Base-by-base conservation (phyloP, 495 filamentous ascomycete genomes). In the Rusavskia elegans region DNA sequence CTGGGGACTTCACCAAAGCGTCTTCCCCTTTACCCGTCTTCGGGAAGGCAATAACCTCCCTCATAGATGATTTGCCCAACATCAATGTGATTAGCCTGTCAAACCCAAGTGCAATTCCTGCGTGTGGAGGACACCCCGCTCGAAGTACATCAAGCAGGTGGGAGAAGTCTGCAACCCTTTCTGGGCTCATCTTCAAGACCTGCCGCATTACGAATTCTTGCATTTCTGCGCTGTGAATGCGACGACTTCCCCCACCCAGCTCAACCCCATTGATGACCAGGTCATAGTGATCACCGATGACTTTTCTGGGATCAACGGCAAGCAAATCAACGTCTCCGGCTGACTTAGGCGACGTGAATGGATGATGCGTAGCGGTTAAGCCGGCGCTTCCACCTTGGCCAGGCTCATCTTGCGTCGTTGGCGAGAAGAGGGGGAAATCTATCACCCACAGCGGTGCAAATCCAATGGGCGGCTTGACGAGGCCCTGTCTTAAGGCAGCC, bases 21-120 rank as follows among this genome's bases (percentile, higher is more conserved):
- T 98, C 92, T 60, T 90, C 84, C 1, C 87, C 86, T 65, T 82
- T 90, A 35, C 84, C 84, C 48, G 73, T 84, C 68, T 98, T 98
- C 2, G 92, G 92, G 64, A 98, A 98, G 1, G 90, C 90, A 62
- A 96, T 95, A 16, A 97, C 92, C 69, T 98, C 90, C 51, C 84
- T 68, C 9, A 98, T 77, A 7, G 79, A 82, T 21, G 85, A 79
- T 44, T 77, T 82, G 42, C 82, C 81, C 20, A 81, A 71, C 70
- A 97, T 76, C 5, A 94, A 71, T 6, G 92, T 81, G n/a, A 92
- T 70, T 30, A 97, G 68, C 37, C 92, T 79, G 61, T 98, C 92
- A 60, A 95, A 95, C 0, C 92, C 92, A 16, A 98, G 67, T 0
- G 92, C 92, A 44, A 98, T 79, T 0, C 92, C 92, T 0, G 92